Conservation (phyloP, 1,284 basidiomycete genomes). For the Ustilago lituana region DNA sequence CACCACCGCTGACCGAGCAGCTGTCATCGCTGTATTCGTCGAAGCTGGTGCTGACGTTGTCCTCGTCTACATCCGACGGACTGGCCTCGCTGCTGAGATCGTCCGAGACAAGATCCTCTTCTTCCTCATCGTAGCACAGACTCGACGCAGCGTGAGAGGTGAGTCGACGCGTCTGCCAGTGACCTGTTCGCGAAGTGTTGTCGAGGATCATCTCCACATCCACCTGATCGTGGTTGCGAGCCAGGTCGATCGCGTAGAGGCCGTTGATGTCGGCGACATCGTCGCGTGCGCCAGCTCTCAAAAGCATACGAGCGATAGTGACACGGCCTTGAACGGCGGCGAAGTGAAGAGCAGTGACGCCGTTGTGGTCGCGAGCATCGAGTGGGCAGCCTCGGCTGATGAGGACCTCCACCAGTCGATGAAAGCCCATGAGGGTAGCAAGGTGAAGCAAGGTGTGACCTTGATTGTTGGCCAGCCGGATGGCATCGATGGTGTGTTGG, state of each 20-base stretch:
- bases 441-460: conserved; percentile 78
- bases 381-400: conserved; percentile 79
- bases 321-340: conserved; percentile 78
- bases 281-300: conserved; percentile 81
- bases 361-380: conserved; percentile 86
- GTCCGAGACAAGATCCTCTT: conserved; percentile 36
- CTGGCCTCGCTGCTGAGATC: conserved; percentile 47
- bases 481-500: conserved; percentile 61
- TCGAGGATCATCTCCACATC: conserved; percentile 69
- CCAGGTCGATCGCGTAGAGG: conserved; percentile 81
- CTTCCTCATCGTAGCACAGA: conserved; percentile 50
- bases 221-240: conserved; percentile 72
- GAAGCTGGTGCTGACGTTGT: conserved; percentile 60
- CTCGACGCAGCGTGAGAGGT: conserved; percentile 54
- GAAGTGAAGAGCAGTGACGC: conserved; percentile 88
- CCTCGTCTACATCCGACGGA: conserved; percentile 56
- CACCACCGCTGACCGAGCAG: conserved; percentile 31
- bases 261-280: conserved; percentile 81
- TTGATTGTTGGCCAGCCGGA: conserved; percentile 67
- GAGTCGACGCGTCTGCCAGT: conserved; percentile 40
- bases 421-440: conserved; percentile 82
- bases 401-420: conserved; percentile 78
- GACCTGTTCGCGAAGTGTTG: conserved; percentile 37
- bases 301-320: conserved; percentile 76
- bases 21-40: conserved; percentile 53